Conservation (phyloP, 768 basidiomycete species). For the Tricholoma bakamatsutake region DNA sequence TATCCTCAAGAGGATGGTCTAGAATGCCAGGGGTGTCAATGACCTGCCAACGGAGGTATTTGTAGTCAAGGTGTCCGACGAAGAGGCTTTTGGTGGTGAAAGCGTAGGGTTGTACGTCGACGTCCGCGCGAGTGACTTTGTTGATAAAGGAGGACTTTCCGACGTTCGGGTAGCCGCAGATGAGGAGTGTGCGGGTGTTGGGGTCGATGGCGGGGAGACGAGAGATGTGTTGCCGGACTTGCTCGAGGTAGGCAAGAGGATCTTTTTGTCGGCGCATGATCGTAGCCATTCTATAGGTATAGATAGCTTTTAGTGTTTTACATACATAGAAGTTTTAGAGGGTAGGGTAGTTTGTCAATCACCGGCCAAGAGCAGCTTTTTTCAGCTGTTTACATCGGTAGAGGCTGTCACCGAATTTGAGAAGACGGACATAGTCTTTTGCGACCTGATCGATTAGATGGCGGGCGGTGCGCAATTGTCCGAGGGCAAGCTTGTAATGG, state of each 20-base stretch:
- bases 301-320: slow-evolving; percentile 6
- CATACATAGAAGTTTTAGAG: background rate
- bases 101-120: slow-evolving; percentile 98
- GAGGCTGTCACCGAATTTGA: slow-evolving; percentile 97
- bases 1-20: slow-evolving; percentile 97
- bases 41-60: slow-evolving; percentile 98
- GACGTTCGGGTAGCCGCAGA: slow-evolving; percentile 99
- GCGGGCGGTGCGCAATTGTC: slow-evolving; percentile 90
- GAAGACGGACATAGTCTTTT: slow-evolving; percentile 92
- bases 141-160: slow-evolving; percentile 99
- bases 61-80: slow-evolving; percentile 98
- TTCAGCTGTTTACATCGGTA: slow-evolving; percentile 99
- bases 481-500: slow-evolving; percentile 97
- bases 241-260: slow-evolving; percentile 95
- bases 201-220: slow-evolving; percentile 98
- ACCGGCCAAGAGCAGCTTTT: slow-evolving; percentile 95
- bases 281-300: slow-evolving; percentile 79
- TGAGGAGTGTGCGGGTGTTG: slow-evolving; percentile 93
- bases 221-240: slow-evolving; percentile 98
- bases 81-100: slow-evolving; percentile 99
- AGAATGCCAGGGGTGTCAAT: slow-evolving; percentile 98
- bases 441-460: slow-evolving; percentile 97
- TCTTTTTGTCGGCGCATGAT: slow-evolving; percentile 99
- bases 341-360: slow-evolving; percentile 25
- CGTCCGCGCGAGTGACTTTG: slow-evolving; percentile 98